Base-by-base conservation (phyloP, 345 rosid genomes). In the Durio zibethinus region DNA sequence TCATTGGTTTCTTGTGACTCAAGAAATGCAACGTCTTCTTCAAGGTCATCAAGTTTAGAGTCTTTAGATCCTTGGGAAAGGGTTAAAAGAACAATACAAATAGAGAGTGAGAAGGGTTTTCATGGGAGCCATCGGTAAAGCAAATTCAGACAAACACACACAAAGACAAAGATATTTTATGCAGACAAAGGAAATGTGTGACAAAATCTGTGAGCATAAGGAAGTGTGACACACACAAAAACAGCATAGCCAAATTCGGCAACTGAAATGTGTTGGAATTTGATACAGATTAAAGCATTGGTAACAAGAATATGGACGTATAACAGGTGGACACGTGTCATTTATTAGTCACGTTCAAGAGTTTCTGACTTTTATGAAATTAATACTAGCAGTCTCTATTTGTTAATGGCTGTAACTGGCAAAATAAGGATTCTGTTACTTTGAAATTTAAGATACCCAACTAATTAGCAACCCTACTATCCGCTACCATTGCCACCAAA, bases 11-110 rank as follows among this genome's bases (percentile, higher is more conserved):
- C 92, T 73, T 87, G 82, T 2, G 84, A 74, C 45, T 79, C 87
- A 71, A 89, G 89, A 83, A 89, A 89, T 80, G 88, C 89, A 74
- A 89, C 82, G 63, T 89, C 92, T 43, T 89, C 90, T 57, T 87
- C 92, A 69, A 81, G 80, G 73, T 81, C 84, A 12, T 81, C 76
- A 33, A 29, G 56, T 63, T 77, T 53, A 7, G 57, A 53, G 10
- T n/a, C 25, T 20, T 20, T 7, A 21, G 60, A 57, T 23, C 61
- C 61, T 21, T 25, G 63, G 35, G 18, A 59, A 25, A 25, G 63
- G 63, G 63, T 59, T 59, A 25, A 11, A 25, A 59, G 9, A 1
- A 12, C 4, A 1, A 59, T 10, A 11, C 35, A 59, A 25, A 59
- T 59, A 59, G 18, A 59, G 63, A 10, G 4, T 1, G 33, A 27